Evolutionary conservation across 352 stramenopile species (phyloP), one percentile per base, ranked within the genome.

Genomic region (Phytophthora kernoviae): DNA sequence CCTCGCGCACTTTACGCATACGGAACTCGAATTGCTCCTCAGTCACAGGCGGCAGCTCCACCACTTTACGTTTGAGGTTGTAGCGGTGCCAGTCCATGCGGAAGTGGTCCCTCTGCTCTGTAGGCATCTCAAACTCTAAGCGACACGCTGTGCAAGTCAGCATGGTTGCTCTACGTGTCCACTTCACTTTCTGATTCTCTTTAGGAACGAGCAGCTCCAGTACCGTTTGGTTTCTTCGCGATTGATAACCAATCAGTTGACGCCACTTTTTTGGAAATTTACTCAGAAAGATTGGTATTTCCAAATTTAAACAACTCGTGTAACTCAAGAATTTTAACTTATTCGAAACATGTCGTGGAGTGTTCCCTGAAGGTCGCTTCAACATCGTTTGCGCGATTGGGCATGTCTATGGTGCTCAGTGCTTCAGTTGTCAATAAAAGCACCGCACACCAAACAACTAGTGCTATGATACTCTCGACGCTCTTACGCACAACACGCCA

Each of bases 11-110:
- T 57, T 87, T 88, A 34, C 80, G 73, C 80, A 94, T 95, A 48
- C 87, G 82, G 54, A 79, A 58, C 33, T 91, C 75, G 65, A 95
- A 96, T 65, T 94, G 84, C 48, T 85, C 68, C 65, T 98, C 81
- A 17, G 88, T 90, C 54, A 99, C 80, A 20, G 97, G 84, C 41
- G 87, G 81, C 58, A 99, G 77, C 54, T 93, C 87, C 45, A 96
- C 92, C 45, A 99, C 94, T 62, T 98, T 98, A 60, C 97, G 94
- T 88, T 98, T 98, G 39, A 99, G 87, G 56, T 96, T 96, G 73
- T 96, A 96, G 52, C 87, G 93, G 71, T 99, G 97, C 96, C 96
- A 99, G 70, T 99, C 96, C 58, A 90, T 91, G 70, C 97, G 98
- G 76, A 97, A 97, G 77, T 97, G 93, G 21, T 93, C 86, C 62